Base-by-base conservation (phyloP, 768 basidiomycete species). In the Hirschioporus abietinus region DNA sequence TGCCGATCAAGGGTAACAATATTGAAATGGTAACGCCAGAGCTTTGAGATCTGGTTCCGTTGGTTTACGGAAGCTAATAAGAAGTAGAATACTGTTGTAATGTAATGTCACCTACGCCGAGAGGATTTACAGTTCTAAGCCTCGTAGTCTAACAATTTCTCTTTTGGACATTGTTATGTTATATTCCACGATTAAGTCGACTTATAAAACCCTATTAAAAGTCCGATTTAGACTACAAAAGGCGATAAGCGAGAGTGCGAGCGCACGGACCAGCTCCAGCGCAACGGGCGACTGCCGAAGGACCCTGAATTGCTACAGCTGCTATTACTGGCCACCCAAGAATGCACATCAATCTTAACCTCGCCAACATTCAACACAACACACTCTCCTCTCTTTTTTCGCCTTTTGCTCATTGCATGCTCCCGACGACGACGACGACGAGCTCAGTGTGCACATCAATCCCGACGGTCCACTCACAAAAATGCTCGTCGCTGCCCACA, bases 381-480 rank as follows among this genome's bases (percentile, higher is more conserved):
- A 52, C 42, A 20, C 4, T 52, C 12, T 10, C 42, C 20, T 10
- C 12, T 10, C 12, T 15, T 52, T 52, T 52, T 52, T 52, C 42
- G 42, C 42, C 12, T 10, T 65, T 58, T 27, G 34, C 20, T 52
- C 36, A 57, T 26, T 36, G 52, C 57, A 30, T 65, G 20, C 23
- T 58, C 25, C 64, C 64, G 35, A 23, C 58, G 57, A 25, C 57
- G 52, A 27, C 64, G 9, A 24, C 30, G 26, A 35, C 52, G n/a
- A 58, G 64, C 18, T 35, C 35, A 1, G 20, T 65, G 17, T 20
- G 58, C 24, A n/a, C 12, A 52, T 6, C 42, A 20, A 15, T 20
- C 12, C 12, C 42, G 12, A 52, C 4, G 42, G 4, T 3, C 42
- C 42, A 20, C 42, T 15, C 42, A 52, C 42, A 52, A 3, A n/a